Conservation (phyloP, 2,329 filamentous ascomycete genomes). For the Arthrobotrys sinensis region DNA sequence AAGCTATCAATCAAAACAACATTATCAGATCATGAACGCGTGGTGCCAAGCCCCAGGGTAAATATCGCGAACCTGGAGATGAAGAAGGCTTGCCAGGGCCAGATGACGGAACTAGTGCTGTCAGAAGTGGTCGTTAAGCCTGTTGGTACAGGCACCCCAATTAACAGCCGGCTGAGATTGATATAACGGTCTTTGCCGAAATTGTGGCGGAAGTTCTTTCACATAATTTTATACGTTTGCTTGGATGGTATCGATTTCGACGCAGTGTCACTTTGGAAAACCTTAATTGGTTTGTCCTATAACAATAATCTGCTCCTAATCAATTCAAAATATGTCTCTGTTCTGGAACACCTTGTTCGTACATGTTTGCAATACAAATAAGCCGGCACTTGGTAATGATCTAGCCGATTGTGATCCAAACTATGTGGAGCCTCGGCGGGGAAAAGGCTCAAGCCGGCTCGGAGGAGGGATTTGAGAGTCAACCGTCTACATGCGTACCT, state of each 20-base stretch:
- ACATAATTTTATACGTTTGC: background rate
- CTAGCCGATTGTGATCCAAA: too few relatives aligned
- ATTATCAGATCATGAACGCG: slow-evolving; percentile 65
- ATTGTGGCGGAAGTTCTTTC: background rate
- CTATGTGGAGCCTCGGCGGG: too few relatives aligned
- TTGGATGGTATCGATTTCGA: background rate
- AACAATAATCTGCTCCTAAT: background rate
- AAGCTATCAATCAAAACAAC: slow-evolving; percentile 66
- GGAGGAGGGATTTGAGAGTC: too few relatives aligned
- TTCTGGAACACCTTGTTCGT: background rate
- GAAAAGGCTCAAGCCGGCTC: too few relatives aligned
- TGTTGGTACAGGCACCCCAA: background rate
- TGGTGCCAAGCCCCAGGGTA: slow-evolving; percentile 62
- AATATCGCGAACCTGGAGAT: slow-evolving; percentile 64
- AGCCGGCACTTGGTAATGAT: too few relatives aligned
- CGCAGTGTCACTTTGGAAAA: background rate
- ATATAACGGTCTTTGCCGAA: background rate
- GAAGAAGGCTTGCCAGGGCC: slow-evolving; percentile 64
- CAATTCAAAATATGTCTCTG: background rate
- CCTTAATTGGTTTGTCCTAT: background rate
- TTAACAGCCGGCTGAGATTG: background rate
- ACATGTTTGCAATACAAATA: background rate
- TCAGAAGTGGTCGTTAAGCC: slow-evolving; percentile 6
- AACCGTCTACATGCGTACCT: background rate
- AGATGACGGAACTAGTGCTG: slow-evolving; percentile 39